Base-by-base conservation (phyloP, 305 asterid species). In the Nicotiana rustica region DNA sequence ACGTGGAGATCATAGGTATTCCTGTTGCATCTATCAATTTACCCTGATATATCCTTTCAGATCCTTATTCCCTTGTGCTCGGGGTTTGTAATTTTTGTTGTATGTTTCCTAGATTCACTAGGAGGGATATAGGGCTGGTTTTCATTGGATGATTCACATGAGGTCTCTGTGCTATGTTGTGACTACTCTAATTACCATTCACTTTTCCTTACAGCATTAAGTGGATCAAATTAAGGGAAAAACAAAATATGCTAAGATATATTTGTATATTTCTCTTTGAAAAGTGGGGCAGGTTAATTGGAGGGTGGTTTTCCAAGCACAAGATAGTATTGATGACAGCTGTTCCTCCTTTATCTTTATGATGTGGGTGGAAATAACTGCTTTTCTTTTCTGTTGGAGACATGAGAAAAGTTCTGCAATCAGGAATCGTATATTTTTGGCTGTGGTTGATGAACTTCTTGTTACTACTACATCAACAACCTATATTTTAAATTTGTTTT, bases 1-100 rank as follows among this genome's bases (percentile, higher is more conserved):
- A 90, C 92, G 84, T 15, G 98, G 99, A 79, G 97, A 94, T 86
- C 99, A 94, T 82, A 94, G 97, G 99, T 93, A 84, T 65, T 67
- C 79, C 57, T 82, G 21, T 83, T 66, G 60, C 86, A 78, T 77
- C 29, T 76, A 68, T 60, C 47, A 18, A 41, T 49, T 59, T 69
- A 3, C 17, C 44, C 79, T 8, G 65, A 49, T 75, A 52, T 49
- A 75, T 49, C 41, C 15, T 73, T 21, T 52, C 79, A 49, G 47
- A 25, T 75, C 52, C 65, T 52, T 25, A 75, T 75, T 75, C 62
- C 4, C 65, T 75, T 75, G 44, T 38, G 55, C 25, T 75, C 79
- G 8, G 62, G 14, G 15, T 3, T 75, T 14, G 4, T 25, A 44
- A 49, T 15, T 75, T 49, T 49, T 75, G 10, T 49, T 4, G 4